Evolutionary conservation across 441 rosid species (phyloP).

Genomic region (Theobroma grandiflorum): DNA sequence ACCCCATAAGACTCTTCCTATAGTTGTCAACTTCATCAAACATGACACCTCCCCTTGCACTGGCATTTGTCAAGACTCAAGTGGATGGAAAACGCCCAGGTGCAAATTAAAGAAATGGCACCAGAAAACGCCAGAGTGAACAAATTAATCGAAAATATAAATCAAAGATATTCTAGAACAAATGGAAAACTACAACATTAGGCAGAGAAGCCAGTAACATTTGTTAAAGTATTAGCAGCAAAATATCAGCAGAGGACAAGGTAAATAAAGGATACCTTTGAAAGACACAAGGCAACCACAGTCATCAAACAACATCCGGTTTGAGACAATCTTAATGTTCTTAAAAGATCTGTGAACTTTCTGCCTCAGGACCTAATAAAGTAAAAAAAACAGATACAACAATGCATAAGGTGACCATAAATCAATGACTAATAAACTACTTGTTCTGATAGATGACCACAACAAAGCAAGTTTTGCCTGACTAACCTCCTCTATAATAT

Average conservation of each 20-base stretch:
- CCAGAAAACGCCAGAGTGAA: not conserved
- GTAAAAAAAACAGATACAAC: slow-evolving; percentile 9
- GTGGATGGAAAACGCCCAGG: not conserved
- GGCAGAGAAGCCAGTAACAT: not conserved
- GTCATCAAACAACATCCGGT: slow-evolving; percentile 71
- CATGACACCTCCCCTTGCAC: not conserved
- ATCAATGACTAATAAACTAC: not conserved
- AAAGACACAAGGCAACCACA: slow-evolving; percentile 70
- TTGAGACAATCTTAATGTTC: slow-evolving; percentile 81
- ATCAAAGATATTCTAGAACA: not conserved
- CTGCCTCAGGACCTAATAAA: slow-evolving; percentile 80
- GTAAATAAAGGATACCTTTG: slow-evolving; percentile 57
- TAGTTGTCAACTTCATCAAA: not conserved
- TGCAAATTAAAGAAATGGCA: not conserved
- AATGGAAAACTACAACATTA: slow-evolving; percentile 13
- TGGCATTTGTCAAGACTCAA: not conserved
- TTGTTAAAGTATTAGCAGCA: not conserved
- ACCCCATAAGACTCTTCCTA: not conserved
- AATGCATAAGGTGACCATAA: not conserved
- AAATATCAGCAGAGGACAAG: not conserved
- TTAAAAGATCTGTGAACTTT: slow-evolving; percentile 71
- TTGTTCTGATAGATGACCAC: not conserved
- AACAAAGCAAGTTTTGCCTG: not conserved
- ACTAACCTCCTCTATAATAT: slow-evolving; percentile 90
- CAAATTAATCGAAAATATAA: slow-evolving; percentile 1